phyloP scores from a whole-genome alignment of 2,329 filamentous ascomycete genomes.

The Metarhizium album region DNA sequence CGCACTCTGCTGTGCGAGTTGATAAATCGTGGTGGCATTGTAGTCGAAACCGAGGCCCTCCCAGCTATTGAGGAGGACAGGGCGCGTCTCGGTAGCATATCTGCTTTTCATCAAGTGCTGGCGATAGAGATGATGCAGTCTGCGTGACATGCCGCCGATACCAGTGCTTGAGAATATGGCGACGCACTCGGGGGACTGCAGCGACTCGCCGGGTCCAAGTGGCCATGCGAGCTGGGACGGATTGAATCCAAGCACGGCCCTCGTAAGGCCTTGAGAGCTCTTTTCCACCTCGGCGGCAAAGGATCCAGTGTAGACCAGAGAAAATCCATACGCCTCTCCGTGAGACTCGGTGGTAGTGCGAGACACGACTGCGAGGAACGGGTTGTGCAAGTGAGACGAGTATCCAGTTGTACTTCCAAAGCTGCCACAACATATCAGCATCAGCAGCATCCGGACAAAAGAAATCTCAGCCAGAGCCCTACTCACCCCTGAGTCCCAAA shows the following conservation, averaged over 20 bases:
- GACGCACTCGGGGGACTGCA: constrained; percentile 52
- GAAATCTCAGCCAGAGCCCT: not conserved
- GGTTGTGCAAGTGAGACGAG: constrained; percentile 54
- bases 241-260: constrained; percentile 50
- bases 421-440: constrained; percentile 19
- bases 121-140: constrained; percentile 50
- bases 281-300: constrained; percentile 52
- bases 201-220: constrained; percentile 42
- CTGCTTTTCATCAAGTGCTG: constrained; percentile 50
- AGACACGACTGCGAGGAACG: constrained; percentile 47
- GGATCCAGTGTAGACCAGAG: constrained; percentile 53
- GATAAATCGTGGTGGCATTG: constrained; percentile 44
- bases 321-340: constrained; percentile 55
- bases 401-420: constrained; percentile 53
- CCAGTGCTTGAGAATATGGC: constrained; percentile 49
- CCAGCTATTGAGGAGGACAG: constrained; percentile 54
- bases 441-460: not conserved
- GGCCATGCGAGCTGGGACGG: constrained; percentile 49
- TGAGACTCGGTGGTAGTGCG: constrained; percentile 48
- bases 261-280: constrained; percentile 49
- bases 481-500: constrained; percentile 44
- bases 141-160: constrained; percentile 50
- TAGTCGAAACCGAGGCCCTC: constrained; percentile 50
- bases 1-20: constrained; percentile 44
- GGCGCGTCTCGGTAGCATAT: constrained; percentile 38